Evolutionary conservation across 306 rosid species (phyloP).

Genomic region (Quercus aquifolioides): DNA sequence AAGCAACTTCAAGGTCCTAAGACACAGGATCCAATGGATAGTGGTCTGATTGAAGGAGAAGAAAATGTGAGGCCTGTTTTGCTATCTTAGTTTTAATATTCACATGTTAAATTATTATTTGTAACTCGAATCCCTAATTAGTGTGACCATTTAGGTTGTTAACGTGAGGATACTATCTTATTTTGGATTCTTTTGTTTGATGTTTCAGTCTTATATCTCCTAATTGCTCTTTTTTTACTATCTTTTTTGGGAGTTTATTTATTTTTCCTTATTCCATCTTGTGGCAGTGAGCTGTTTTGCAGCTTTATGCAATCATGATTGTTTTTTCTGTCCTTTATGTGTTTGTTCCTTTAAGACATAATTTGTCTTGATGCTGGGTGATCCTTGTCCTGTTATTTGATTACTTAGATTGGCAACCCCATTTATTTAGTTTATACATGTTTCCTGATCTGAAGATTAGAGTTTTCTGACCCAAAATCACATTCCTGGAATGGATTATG

Average conservation of each 20-base stretch:
- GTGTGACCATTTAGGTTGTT: neutral
- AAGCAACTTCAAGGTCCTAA: conserved; percentile 15
- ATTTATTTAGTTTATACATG: neutral
- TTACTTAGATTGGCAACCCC: neutral
- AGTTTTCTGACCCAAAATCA: neutral
- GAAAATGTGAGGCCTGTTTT: conserved; percentile 51
- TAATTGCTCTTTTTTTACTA: neutral
- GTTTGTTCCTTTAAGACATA: neutral
- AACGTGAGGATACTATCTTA: neutral
- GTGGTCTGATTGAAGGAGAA: conserved; percentile 35
- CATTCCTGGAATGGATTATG: neutral
- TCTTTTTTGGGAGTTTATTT: neutral
- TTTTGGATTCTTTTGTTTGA: neutral
- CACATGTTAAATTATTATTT: neutral
- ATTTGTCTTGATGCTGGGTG: neutral
- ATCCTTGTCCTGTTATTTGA: neutral
- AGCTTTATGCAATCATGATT: neutral
- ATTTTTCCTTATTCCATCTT: neutral
- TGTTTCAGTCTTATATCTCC: neutral
- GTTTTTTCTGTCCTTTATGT: neutral
- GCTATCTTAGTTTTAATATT: neutral
- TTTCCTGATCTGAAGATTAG: neutral
- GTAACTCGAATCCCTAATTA: neutral
- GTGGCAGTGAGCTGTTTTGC: neutral
- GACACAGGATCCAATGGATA: conserved; percentile 25